Evolutionary conservation across 2,329 filamentous ascomycete species (phyloP), one percentile per base, ranked within the genome.

Genomic region (Alternaria sp.): DNA sequence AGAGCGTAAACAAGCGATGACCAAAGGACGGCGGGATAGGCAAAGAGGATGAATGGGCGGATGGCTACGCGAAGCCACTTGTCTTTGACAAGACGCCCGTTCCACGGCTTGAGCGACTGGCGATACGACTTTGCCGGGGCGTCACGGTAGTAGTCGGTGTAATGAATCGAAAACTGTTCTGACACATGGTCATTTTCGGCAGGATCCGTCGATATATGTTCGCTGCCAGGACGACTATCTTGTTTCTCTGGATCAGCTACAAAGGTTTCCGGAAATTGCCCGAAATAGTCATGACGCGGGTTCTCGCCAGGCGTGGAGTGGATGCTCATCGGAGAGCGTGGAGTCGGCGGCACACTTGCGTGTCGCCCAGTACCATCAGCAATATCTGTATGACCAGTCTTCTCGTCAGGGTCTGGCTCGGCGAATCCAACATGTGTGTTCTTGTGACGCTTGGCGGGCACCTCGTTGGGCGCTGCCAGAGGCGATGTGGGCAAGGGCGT

Each of bases 21-120:
- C 94, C 94, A 98, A 9, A 97, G 85, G 1, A 98, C 91, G 0
- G 92, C 87, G 0, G 95, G 95, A 73, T 98, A 97, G 1, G 90
- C 87, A 70, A 90, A 97, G 1, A 98, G 85, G 48, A 97, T 88
- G 63, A 98, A 92, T 0, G 94, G 95, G 1, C 94, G 86, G 5
- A 90, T 44, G 57, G 91, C 90, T 18, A 92, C 92, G 62, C 89
- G 90, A 75, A 90, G 78, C 93, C 94, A 98, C 10, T 84, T 90
- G 71, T 97, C 93, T 14, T 88, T 72, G 16, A 64, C 68, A 11
- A 98, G 86, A 12, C 93, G 88, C 1, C 94, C 94, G 68, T 93
- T 90, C 82, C 86, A 97, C 0, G 91, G 86, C 59, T 84, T 89
- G 2, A 98, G 87, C 43, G 92, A 91, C 72, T 95, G 88, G 0